These are phyloP conservation scores for Postia placenta DNA, from an alignment of 768 basidiomycete genomes.

Conservation along the genomic window DNA sequence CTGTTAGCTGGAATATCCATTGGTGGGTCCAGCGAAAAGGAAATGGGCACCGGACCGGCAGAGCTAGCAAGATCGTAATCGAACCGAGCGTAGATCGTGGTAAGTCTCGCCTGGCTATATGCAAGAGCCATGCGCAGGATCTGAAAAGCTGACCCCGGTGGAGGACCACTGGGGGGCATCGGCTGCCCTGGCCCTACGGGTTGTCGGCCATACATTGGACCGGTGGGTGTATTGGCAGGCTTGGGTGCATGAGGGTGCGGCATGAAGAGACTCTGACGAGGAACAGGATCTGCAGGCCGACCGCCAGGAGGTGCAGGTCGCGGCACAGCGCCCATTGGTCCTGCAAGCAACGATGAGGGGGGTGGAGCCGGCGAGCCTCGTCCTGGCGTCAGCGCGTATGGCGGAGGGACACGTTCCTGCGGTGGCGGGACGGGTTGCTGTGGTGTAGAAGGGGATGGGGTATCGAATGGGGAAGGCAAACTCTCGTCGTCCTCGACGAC, in stretches of 20 bases:
- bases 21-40: slow-evolving; percentile 50
- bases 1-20: slow-evolving; percentile 26
- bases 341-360: too few species aligned
- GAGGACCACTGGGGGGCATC: slow-evolving; percentile 14
- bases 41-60: slow-evolving; percentile 53
- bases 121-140: slow-evolving; percentile 18
- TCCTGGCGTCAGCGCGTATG: slow-evolving; percentile 16
- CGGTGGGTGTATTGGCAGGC: slow-evolving; percentile 32
- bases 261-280: slow-evolving; percentile 38
- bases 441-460: slow-evolving; percentile 5
- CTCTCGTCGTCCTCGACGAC: slow-evolving; percentile 43
- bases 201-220: slow-evolving; percentile 55
- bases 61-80: slow-evolving; percentile 44
- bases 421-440: neutral
- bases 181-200: slow-evolving; percentile 5
- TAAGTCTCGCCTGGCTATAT: slow-evolving; percentile 22
- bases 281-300: slow-evolving; percentile 21
- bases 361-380: too few species aligned
- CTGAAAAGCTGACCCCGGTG: slow-evolving; percentile 22
- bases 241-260: slow-evolving; percentile 55
- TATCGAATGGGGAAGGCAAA: neutral
- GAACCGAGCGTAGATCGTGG: slow-evolving; percentile 59
- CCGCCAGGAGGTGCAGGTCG: slow-evolving; percentile 7
- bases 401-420: slow-evolving; percentile 22
- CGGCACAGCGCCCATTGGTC: too few species aligned